These are phyloP conservation scores for Solanum medicagineum DNA, from an alignment of 257 asterid genomes.

Conservation along the genomic window DNA sequence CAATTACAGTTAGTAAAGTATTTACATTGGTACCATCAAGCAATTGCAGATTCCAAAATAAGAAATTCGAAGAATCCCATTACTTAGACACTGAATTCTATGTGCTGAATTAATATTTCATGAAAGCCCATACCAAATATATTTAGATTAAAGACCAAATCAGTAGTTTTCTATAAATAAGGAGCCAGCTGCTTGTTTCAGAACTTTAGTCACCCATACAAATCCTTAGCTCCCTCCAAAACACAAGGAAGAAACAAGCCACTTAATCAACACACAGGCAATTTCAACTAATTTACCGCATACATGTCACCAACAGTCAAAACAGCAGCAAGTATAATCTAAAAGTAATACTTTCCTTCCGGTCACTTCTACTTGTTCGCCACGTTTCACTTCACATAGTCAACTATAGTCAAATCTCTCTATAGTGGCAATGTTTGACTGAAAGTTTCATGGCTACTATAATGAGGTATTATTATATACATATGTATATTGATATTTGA, in stretches of 20 bases:
- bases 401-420: background rate
- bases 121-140: background rate
- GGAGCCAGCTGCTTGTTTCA: background rate
- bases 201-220: background rate
- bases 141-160: background rate
- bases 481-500: too few species aligned
- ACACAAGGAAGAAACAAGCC: background rate
- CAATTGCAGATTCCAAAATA: background rate
- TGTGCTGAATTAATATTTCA: background rate
- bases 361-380: background rate
- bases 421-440: too few species aligned
- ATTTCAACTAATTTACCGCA: background rate
- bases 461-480: too few species aligned
- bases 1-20: background rate
- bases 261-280: background rate
- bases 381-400: background rate
- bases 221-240: background rate
- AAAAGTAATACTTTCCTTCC: background rate
- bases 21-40: background rate
- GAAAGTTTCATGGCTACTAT: too few species aligned
- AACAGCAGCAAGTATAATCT: background rate
- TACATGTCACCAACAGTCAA: background rate
- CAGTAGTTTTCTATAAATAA: background rate
- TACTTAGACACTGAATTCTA: background rate
- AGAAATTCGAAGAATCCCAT: background rate